These are phyloP conservation scores for Phylloporus sp. DNA, from an alignment of 768 basidiomycete species.

Conservation along the genomic window DNA sequence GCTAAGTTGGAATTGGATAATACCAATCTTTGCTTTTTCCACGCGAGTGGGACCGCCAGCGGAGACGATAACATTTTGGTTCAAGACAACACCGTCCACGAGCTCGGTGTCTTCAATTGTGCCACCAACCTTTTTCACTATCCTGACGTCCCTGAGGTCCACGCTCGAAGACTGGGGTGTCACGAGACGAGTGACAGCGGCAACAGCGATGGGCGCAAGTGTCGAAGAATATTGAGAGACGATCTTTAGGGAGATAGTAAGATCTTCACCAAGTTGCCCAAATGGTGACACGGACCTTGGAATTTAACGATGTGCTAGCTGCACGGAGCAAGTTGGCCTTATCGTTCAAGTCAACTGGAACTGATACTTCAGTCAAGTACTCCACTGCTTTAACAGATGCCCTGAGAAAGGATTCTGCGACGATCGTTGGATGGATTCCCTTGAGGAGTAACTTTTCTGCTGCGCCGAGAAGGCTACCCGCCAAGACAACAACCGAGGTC, in stretches of 20 bases:
- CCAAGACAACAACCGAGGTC: constrained; percentile 94
- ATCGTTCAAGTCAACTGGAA: constrained; percentile 87
- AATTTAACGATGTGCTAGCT: constrained; percentile 93
- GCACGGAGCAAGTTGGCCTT: constrained; percentile 81
- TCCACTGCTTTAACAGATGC: constrained; percentile 93
- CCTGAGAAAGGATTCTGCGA: constrained; percentile 91
- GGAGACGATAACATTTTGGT: constrained; percentile 87
- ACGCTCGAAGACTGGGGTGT: constrained; percentile 90
- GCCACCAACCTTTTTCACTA: constrained; percentile 98
- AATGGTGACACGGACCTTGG: constrained; percentile 57
- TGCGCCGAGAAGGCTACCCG: constrained; percentile 86
- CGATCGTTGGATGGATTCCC: constrained; percentile 96
- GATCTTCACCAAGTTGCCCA: constrained; percentile 1
- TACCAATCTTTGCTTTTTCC: constrained; percentile 97
- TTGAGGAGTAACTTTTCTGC: constrained; percentile 96
- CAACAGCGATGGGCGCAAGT: constrained; percentile 97
- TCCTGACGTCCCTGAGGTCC: constrained; percentile 90
- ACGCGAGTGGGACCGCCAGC: constrained; percentile 92
- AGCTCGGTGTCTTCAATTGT: constrained; percentile 99
- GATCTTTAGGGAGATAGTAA: constrained; percentile 50
- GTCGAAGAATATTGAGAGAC: constrained; percentile 99
- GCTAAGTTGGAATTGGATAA: constrained; percentile 97
- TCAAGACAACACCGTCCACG: constrained; percentile 93
- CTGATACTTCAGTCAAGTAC: constrained; percentile 87
- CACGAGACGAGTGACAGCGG: constrained; percentile 87